Percentiles rank a stretch among this genome's conserved stretches.
phyloP scores from a whole-genome alignment of 2,329 filamentous ascomycete species.

The Cytospora paraplurivora region DNA sequence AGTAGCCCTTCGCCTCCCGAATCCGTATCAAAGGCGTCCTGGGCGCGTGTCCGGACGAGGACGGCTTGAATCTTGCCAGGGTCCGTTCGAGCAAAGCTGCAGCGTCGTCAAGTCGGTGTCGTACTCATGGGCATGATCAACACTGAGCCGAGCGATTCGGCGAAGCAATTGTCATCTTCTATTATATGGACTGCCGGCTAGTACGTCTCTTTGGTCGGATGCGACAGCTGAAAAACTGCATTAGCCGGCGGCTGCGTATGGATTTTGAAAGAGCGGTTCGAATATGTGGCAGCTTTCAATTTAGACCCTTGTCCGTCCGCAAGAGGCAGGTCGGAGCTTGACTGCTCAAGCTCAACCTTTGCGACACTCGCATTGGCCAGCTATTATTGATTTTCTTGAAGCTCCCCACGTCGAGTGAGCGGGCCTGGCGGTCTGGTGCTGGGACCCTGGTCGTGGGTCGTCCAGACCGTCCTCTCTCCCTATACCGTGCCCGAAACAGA shows the following conservation, averaged over 20 bases:
- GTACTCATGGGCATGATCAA: too few relatives aligned
- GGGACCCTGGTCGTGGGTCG: constrained; percentile 14
- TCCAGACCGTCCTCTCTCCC: neutral
- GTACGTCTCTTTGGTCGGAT: neutral
- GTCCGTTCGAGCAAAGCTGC: too few relatives aligned
- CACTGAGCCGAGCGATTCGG: neutral
- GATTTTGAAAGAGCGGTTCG: constrained; percentile 14
- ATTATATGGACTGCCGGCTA: neutral
- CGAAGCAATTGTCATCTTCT: neutral
- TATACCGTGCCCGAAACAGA: too few relatives aligned
- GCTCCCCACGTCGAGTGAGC: constrained; percentile 17
- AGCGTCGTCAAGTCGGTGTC: too few relatives aligned
- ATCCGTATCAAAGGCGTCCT: neutral
- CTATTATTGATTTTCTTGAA: neutral
- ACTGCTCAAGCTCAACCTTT: constrained; percentile 5
- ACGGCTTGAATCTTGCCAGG: too few relatives aligned
- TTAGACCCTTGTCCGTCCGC: constrained; percentile 22
- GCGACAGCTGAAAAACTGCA: constrained; percentile 6
- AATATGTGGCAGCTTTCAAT: constrained; percentile 24
- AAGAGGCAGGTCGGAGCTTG: constrained; percentile 12
- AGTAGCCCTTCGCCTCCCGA: neutral
- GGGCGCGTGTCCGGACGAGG: too few relatives aligned
- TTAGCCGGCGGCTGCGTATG: constrained; percentile 14
- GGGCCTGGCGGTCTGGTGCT: constrained; percentile 12
- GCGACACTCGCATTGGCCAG: constrained; percentile 17